Evolutionary conservation across 441 rosid species (phyloP).

Genomic region (Jatropha podagrica): DNA sequence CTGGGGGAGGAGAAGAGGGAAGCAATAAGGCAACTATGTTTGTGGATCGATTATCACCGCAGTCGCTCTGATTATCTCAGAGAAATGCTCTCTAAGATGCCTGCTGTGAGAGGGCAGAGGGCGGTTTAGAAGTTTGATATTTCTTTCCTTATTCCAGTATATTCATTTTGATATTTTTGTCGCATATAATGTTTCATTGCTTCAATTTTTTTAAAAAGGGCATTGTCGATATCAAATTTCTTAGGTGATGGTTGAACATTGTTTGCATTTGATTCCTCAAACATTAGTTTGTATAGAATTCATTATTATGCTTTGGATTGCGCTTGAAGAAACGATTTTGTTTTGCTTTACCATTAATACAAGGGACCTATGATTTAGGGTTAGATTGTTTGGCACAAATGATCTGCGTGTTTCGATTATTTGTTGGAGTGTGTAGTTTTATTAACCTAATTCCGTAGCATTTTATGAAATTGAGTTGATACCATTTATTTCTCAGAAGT

Average conservation of each 20-base stretch:
- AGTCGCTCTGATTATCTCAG: slow-evolving; percentile 54
- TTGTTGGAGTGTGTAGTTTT: too few species aligned
- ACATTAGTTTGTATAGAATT: slow-evolving; percentile 16
- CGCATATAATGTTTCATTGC: slow-evolving; percentile 18
- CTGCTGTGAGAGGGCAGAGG: slow-evolving; percentile 42
- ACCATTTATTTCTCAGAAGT: too few species aligned
- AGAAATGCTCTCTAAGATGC: slow-evolving; percentile 48
- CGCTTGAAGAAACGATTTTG: not conserved
- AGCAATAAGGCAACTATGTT: slow-evolving; percentile 88
- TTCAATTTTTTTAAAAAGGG: slow-evolving; percentile 9
- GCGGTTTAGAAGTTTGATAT: slow-evolving; percentile 28
- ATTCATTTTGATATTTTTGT: slow-evolving; percentile 22
- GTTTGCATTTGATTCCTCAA: slow-evolving; percentile 2
- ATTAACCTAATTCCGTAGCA: too few species aligned
- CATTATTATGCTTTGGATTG: not conserved
- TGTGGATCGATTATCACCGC: slow-evolving; percentile 77
- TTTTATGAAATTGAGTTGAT: too few species aligned
- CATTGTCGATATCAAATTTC: slow-evolving; percentile 10
- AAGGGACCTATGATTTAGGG: too few species aligned
- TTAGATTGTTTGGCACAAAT: too few species aligned
- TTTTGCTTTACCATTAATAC: not conserved
- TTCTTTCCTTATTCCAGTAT: slow-evolving; percentile 12
- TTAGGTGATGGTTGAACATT: not conserved
- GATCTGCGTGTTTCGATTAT: too few species aligned
- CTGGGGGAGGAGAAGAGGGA: slow-evolving; percentile 90